These are phyloP conservation scores for Picochlorum sp. DNA, from an alignment of 139 green algal species.

Conservation along the genomic window DNA sequence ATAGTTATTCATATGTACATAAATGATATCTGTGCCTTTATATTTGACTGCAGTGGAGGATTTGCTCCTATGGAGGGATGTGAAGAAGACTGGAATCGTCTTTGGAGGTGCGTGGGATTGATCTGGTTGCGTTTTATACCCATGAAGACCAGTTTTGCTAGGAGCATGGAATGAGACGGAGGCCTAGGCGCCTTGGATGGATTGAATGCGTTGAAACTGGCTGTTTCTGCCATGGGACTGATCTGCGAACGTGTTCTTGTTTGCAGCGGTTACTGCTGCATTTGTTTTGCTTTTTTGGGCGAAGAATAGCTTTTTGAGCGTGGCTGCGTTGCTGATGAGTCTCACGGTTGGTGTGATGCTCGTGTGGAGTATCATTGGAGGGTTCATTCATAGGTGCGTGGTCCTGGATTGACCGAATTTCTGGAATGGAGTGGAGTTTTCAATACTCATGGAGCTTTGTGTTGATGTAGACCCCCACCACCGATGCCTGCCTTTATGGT, in stretches of 20 bases:
- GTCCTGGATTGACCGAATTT: not conserved
- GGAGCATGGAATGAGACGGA: no score
- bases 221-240: not conserved
- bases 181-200: no score
- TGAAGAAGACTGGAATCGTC: slow-evolving; percentile 22
- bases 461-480: slow-evolving; percentile 16
- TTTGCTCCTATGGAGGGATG: slow-evolving; percentile 48
- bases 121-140: no score
- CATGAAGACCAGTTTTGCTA: no score
- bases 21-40: no score
- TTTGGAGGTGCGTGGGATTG: slow-evolving; percentile 20
- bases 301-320: slow-evolving; percentile 15
- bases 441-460: not conserved
- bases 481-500: slow-evolving; percentile 25
- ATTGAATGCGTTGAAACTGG: not conserved
- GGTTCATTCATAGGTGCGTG: slow-evolving; percentile 14
- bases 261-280: slow-evolving; percentile 14
- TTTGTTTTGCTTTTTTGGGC: slow-evolving; percentile 38
- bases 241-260: not conserved
- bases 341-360: slow-evolving; percentile 22
- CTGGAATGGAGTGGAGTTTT: not conserved
- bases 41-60: slow-evolving; percentile 32
- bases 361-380: slow-evolving; percentile 31
- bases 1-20: no score
- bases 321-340: slow-evolving; percentile 19